A percentile compares a stretch with the other conserved stretches of the same genome.
Evolutionary conservation across 805 yeast species (phyloP).

Genomic region (Schwanniomyces occidentalis): DNA sequence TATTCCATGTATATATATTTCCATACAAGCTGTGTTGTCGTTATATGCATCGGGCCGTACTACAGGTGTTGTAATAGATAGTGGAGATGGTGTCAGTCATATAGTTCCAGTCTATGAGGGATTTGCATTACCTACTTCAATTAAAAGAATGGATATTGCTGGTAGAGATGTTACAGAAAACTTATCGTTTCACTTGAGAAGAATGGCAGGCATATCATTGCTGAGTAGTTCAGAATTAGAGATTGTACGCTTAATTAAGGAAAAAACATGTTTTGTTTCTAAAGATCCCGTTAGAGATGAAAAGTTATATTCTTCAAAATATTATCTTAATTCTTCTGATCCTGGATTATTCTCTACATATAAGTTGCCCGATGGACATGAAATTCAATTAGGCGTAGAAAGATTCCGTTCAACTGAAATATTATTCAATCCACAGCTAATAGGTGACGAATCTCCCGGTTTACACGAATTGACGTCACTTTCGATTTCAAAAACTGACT

Average conservation of each 20-base stretch:
- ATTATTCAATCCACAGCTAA: constrained; percentile 74
- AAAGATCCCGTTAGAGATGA: constrained; percentile 59
- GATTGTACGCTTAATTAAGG: constrained; percentile 76
- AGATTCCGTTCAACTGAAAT: constrained; percentile 76
- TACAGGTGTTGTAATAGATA: constrained; percentile 84
- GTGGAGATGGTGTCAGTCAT: constrained; percentile 93
- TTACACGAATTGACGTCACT: constrained; percentile 63
- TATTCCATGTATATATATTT: constrained; percentile 72
- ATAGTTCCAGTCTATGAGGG: constrained; percentile 91
- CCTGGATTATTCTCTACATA: constrained; percentile 39
- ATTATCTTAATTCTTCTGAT: constrained; percentile 15
- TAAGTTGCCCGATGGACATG: constrained; percentile 83
- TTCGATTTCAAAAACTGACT: constrained; percentile 69
- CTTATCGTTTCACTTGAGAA: constrained; percentile 66
- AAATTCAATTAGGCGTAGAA: constrained; percentile 63
- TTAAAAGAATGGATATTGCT: constrained; percentile 75
- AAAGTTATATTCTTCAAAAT: constrained; percentile 35
- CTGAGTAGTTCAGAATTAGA: constrained; percentile 79
- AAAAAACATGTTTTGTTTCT: constrained; percentile 67
- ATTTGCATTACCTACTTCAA: constrained; percentile 70
- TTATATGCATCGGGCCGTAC: constrained; percentile 88
- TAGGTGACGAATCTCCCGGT: constrained; percentile 75
- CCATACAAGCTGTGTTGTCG: constrained; percentile 77
- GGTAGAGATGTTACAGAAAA: constrained; percentile 85
- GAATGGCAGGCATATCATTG: constrained; percentile 59